Percentiles rank a stretch among this genome's conserved stretches.
Evolutionary conservation across 208 protist species (phyloP).

Genomic region (Acanthamoeba pearcei): DNA sequence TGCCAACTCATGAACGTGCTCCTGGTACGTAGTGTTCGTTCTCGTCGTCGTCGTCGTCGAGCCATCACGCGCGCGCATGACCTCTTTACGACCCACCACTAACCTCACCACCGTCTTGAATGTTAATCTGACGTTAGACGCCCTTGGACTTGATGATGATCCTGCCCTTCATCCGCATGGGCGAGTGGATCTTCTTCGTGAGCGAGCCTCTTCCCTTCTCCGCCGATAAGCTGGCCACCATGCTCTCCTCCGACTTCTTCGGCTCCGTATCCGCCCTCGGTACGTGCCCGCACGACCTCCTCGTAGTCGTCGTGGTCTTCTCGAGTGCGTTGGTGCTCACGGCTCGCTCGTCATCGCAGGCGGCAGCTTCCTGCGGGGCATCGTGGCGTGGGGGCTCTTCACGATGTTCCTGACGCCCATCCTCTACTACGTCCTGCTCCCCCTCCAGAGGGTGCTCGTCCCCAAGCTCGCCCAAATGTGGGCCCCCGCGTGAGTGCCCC

Average conservation of each 20-base stretch:
- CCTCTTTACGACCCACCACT: too few relatives aligned
- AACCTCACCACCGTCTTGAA: neutral
- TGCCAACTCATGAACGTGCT: constrained; percentile 71
- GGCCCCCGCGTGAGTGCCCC: too few relatives aligned
- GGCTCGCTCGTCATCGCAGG: neutral
- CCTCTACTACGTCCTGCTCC: constrained; percentile 34
- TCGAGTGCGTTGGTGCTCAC: too few relatives aligned
- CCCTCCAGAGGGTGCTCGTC: neutral
- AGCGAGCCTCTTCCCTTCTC: constrained; percentile 61
- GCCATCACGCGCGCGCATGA: too few relatives aligned
- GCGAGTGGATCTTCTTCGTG: constrained; percentile 66
- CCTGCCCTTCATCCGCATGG: constrained; percentile 71
- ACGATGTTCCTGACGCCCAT: neutral
- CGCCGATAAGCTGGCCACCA: constrained; percentile 56
- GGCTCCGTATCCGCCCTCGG: constrained; percentile 10
- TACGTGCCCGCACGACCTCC: neutral
- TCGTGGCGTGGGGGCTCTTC: constrained; percentile 64
- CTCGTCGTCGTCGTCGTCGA: too few relatives aligned
- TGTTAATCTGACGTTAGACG: neutral
- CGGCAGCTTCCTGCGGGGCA: constrained; percentile 38
- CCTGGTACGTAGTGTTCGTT: neutral
- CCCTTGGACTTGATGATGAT: constrained; percentile 70
- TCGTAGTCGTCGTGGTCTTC: too few relatives aligned
- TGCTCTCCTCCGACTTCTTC: constrained; percentile 43
- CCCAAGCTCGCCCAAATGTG: constrained; percentile 47